Conservation (phyloP, 2,329 filamentous ascomycete species). For the Aspergillus sp. region DNA sequence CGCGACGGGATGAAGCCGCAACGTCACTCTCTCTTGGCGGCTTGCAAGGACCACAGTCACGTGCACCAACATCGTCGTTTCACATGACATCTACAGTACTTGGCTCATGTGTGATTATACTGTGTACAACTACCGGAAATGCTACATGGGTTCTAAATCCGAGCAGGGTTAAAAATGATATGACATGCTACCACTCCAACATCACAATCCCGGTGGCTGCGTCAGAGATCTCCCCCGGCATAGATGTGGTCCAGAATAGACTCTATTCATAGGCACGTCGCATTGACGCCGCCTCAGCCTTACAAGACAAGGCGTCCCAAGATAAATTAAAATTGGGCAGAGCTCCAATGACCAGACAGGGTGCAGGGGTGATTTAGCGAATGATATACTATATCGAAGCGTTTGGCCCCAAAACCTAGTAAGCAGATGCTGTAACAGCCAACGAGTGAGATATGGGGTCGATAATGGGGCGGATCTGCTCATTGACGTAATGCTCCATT, state of each 20-base stretch:
- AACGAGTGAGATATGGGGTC: neutral
- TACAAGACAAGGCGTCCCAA: neutral
- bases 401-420: neutral
- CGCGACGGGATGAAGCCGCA: neutral
- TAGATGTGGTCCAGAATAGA: neutral
- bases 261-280: neutral
- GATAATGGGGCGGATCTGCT: neutral
- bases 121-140: neutral
- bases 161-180: too few species aligned
- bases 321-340: neutral
- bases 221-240: neutral
- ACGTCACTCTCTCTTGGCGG: neutral
- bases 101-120: too few species aligned
- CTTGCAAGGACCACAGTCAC: neutral
- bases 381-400: neutral
- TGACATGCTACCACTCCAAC: neutral
- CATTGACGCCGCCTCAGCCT: neutral
- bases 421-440: neutral
- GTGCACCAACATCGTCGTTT: neutral
- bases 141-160: neutral
- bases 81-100: neutral
- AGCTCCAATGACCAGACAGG: neutral
- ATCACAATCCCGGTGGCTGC: neutral
- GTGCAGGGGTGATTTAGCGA: neutral
- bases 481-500: neutral